phyloP scores from a whole-genome alignment of 495 filamentous ascomycete species.

The Aspergillus egyptiacus region DNA sequence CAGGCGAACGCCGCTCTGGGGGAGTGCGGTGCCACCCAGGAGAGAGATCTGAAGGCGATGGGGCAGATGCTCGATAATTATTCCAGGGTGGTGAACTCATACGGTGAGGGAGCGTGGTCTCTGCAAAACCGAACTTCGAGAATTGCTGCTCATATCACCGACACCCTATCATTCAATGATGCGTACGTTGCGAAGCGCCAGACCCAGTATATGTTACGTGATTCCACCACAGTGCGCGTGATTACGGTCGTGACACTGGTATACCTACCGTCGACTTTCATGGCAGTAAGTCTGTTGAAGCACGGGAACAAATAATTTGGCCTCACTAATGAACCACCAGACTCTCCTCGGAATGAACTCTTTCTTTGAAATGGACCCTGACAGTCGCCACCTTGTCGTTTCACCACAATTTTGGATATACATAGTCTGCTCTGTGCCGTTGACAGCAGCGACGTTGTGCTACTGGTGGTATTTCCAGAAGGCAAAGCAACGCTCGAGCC shows the following conservation, averaged over 20 bases:
- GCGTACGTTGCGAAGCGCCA: slow-evolving; percentile 31
- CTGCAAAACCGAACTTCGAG: slow-evolving; percentile 28
- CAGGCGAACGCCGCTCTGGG: slow-evolving; percentile 7
- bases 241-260: slow-evolving; percentile 39
- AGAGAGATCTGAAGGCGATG: background rate
- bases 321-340: slow-evolving; percentile 15
- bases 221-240: slow-evolving; percentile 29
- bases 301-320: background rate
- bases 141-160: slow-evolving; percentile 28
- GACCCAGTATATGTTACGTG: slow-evolving; percentile 35
- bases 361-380: slow-evolving; percentile 27
- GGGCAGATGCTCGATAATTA: slow-evolving; percentile 17
- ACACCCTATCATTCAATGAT: slow-evolving; percentile 35
- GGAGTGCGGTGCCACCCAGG: background rate
- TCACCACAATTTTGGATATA: slow-evolving; percentile 36
- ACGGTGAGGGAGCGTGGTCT: slow-evolving; percentile 25
- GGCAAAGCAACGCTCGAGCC: slow-evolving; percentile 2
- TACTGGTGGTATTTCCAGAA: slow-evolving; percentile 20
- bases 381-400: slow-evolving; percentile 18
- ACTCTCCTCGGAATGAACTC: slow-evolving; percentile 35
- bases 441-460: slow-evolving; percentile 26
- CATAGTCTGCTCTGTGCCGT: slow-evolving; percentile 19
- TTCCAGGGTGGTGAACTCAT: slow-evolving; percentile 11
- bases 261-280: slow-evolving; percentile 40
- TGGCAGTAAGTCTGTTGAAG: slow-evolving; percentile 31